Evolutionary conservation across 2,329 filamentous ascomycete species (phyloP).

Genomic region (Fusarium sp.): DNA sequence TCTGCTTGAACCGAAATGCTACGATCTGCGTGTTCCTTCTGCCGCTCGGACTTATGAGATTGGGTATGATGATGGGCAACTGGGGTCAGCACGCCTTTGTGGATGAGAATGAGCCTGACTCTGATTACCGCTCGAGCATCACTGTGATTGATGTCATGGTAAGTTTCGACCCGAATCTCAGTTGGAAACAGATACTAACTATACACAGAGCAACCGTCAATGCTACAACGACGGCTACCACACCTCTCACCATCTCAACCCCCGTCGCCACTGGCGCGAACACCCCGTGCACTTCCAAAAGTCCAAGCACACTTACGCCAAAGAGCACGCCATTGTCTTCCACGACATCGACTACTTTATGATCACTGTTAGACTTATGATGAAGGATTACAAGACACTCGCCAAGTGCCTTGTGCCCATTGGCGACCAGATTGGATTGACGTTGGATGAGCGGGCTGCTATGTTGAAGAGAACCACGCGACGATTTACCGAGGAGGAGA

Average conservation of each 20-base stretch:
- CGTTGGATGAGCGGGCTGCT: conserved; percentile 56
- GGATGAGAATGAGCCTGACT: conserved; percentile 78
- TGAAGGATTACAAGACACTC: conserved; percentile 77
- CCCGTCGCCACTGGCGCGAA: conserved; percentile 82
- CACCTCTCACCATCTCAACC: conserved; percentile 83
- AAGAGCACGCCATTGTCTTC: conserved; percentile 78
- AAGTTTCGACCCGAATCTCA: conserved; percentile 49
- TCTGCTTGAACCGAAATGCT: conserved; percentile 63
- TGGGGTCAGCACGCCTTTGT: conserved; percentile 89
- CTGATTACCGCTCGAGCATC: conserved; percentile 82
- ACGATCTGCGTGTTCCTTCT: conserved; percentile 74
- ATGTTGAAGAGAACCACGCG: conserved; percentile 41
- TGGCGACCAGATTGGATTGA: conserved; percentile 75
- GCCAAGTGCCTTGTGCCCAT: conserved; percentile 79
- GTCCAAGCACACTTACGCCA: conserved; percentile 73
- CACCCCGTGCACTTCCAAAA: conserved; percentile 79
- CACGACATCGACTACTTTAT: conserved; percentile 85
- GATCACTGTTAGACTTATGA: conserved; percentile 74
- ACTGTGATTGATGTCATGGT: conserved; percentile 83
- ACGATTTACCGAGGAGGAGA: conserved; percentile 43
- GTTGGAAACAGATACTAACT: neutral
- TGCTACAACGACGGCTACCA: conserved; percentile 88
- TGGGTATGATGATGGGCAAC: conserved; percentile 83
- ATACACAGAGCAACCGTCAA: conserved; percentile 76
- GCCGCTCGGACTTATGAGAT: conserved; percentile 72